These are phyloP conservation scores for Cucurbita ficifolia DNA, from an alignment of 306 rosid species.

Conservation along the genomic window DNA sequence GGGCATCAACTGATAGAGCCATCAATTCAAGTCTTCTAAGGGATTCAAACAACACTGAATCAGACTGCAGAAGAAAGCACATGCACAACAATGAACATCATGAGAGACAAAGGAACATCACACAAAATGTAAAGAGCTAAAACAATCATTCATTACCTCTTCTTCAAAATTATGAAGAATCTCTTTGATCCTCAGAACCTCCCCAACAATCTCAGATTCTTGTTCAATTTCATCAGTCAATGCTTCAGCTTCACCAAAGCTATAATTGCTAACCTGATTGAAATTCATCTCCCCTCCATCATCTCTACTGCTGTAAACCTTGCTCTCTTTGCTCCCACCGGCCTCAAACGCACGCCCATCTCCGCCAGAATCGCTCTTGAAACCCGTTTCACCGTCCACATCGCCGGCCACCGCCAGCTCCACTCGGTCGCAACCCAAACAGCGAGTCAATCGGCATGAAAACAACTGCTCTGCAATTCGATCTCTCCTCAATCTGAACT, in stretches of 20 bases:
- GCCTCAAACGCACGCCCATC: constrained; percentile 31
- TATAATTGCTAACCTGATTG: constrained; percentile 38
- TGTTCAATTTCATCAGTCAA: constrained; percentile 79
- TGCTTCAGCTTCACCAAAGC: constrained; percentile 82
- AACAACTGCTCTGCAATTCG: constrained; percentile 65
- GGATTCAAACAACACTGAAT: constrained; percentile 51
- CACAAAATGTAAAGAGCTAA: background rate
- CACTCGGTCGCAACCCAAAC: constrained; percentile 55
- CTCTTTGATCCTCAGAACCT: constrained; percentile 66
- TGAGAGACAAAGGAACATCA: background rate
- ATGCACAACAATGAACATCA: background rate
- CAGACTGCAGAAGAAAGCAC: constrained; percentile 41
- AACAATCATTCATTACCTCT: constrained; percentile 27
- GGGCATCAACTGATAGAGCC: constrained; percentile 48
- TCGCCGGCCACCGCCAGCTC: constrained; percentile 32
- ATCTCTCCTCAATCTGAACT: constrained; percentile 59
- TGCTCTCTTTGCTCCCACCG: constrained; percentile 82
- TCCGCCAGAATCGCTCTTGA: constrained; percentile 26
- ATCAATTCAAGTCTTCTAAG: constrained; percentile 79
- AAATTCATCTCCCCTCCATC: constrained; percentile 31
- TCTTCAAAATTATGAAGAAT: constrained; percentile 25
- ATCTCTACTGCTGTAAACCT: constrained; percentile 37
- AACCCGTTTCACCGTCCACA: constrained; percentile 13
- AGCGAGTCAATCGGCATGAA: constrained; percentile 33
- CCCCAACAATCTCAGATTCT: constrained; percentile 41